phyloP scores from a whole-genome alignment of 2,329 filamentous ascomycete species.

The Ophiostoma ips region DNA sequence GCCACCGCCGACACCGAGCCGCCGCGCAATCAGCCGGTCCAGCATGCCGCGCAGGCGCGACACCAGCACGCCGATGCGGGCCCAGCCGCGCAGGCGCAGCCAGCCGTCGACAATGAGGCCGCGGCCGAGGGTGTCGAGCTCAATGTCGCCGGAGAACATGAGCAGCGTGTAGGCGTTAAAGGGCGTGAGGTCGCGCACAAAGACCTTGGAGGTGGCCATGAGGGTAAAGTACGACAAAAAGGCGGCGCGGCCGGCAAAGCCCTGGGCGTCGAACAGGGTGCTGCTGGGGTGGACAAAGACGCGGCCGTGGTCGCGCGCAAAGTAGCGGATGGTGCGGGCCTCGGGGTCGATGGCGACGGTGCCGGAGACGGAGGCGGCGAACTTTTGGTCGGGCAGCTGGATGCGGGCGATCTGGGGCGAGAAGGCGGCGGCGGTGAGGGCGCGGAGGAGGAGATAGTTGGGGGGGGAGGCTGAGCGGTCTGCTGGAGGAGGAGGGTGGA shows the following conservation, averaged over 20 bases:
- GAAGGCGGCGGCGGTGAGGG: constrained; percentile 59
- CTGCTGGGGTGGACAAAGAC: constrained; percentile 90
- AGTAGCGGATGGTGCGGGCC: constrained; percentile 84
- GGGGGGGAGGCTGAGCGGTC: constrained; percentile 14
- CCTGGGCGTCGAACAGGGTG: constrained; percentile 70
- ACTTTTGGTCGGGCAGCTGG: constrained; percentile 91
- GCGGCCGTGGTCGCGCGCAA: constrained; percentile 68
- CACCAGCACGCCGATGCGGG: constrained; percentile 81
- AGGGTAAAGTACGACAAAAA: constrained; percentile 88
- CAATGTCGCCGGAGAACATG: constrained; percentile 76
- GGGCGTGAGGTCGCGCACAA: constrained; percentile 80
- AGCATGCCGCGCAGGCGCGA: constrained; percentile 73
- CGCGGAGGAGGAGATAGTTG: constrained; percentile 43
- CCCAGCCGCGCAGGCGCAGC: constrained; percentile 79
- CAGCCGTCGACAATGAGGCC: constrained; percentile 87
- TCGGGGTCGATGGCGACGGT: constrained; percentile 90
- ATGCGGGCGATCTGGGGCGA: constrained; percentile 83
- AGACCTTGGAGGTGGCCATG: constrained; percentile 84
- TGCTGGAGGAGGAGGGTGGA: constrained; percentile 38
- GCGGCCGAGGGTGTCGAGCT: constrained; percentile 73
- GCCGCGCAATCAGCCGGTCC: constrained; percentile 67
- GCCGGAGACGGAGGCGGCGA: constrained; percentile 71
- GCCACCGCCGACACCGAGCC: constrained; percentile 45
- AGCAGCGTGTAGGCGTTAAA: constrained; percentile 84
- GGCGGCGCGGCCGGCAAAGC: constrained; percentile 57